A percentile compares a stretch with the other conserved stretches of the same genome.
phyloP scores from a whole-genome alignment of 2,329 filamentous ascomycete genomes.

The Leptodontidium sp. region DNA sequence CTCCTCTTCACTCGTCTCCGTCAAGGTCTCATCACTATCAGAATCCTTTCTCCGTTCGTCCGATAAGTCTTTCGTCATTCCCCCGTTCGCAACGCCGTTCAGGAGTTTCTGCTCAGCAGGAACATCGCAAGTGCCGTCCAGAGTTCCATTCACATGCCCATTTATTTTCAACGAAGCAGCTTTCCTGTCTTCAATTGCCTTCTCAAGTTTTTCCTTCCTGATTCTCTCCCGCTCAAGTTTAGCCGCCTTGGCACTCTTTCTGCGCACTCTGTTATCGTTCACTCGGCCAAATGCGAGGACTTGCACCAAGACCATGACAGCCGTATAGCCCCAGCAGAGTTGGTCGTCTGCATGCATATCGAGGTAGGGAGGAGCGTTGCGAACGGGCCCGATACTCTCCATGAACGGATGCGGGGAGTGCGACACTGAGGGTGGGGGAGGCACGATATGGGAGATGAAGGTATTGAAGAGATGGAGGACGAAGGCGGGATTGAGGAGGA shows the following conservation, averaged over 20 bases:
- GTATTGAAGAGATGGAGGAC: constrained; percentile 51
- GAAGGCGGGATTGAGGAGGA: constrained; percentile 51
- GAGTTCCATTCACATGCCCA: constrained; percentile 15
- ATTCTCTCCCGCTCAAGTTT: constrained; percentile 35
- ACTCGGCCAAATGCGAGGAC: constrained; percentile 47
- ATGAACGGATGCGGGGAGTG: constrained; percentile 43
- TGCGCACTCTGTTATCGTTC: constrained; percentile 39
- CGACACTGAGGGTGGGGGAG: constrained; percentile 43
- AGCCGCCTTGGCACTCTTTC: constrained; percentile 37
- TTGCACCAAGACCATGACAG: constrained; percentile 50
- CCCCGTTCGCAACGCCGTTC: constrained; percentile 19
- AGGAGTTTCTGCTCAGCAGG: constrained; percentile 13
- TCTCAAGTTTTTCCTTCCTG: constrained; percentile 29
- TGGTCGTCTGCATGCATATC: constrained; percentile 50
- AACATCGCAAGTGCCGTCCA: constrained; percentile 23
- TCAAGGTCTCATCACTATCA: constrained; percentile 35
- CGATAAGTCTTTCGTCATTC: constrained; percentile 16
- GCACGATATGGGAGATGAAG: constrained; percentile 47
- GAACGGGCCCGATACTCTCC: constrained; percentile 43
- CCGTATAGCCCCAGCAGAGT: constrained; percentile 51
- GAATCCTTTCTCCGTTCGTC: constrained; percentile 20
- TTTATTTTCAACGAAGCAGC: constrained; percentile 6
- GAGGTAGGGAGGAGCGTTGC: constrained; percentile 45
- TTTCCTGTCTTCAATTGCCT: constrained; percentile 19
- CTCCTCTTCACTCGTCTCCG: constrained; percentile 41